Percentiles rank a stretch among this genome's conserved stretches.
Conservation (phyloP, 768 basidiomycete species). For the Agrocybe praecox region DNA sequence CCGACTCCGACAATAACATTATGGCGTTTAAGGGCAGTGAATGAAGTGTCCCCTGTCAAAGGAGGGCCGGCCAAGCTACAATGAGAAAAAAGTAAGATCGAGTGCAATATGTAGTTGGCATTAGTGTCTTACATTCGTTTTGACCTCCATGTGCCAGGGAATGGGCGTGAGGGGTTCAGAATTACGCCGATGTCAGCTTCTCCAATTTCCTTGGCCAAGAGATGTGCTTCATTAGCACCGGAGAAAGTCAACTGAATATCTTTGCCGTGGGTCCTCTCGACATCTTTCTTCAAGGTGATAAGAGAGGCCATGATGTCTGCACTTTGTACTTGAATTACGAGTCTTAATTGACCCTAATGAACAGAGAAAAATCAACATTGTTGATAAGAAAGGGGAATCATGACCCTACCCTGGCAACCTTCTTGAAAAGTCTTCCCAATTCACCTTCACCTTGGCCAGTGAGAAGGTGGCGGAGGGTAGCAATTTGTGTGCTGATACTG, state of each 20-base stretch:
- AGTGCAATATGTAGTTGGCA: not conserved
- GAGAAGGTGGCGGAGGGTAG: conserved; percentile 56
- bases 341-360: conserved; percentile 52
- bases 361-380: not conserved
- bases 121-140: conserved; percentile 52
- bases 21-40: conserved; percentile 56
- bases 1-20: conserved; percentile 75
- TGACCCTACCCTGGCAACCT: conserved; percentile 44
- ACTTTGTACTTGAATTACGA: conserved; percentile 64
- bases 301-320: conserved; percentile 73
- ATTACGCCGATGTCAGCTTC: conserved; percentile 72
- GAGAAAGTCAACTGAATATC: conserved; percentile 50
- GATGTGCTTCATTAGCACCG: conserved; percentile 68
- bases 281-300: conserved; percentile 63
- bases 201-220: conserved; percentile 74
- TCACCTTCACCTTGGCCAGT: conserved; percentile 39
- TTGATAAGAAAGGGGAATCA: not conserved
- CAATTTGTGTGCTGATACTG: conserved; percentile 73
- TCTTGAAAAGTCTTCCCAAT: conserved; percentile 40
- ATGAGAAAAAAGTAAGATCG: not conserved
- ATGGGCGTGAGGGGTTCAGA: conserved; percentile 64
- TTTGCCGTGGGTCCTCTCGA: conserved; percentile 44
- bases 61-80: conserved; percentile 45
- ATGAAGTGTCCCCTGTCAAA: conserved; percentile 50
- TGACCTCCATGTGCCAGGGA: conserved; percentile 69